Base-by-base conservation (phyloP, 2,329 filamentous ascomycete species). In the Paraphoma chrysanthemicola region DNA sequence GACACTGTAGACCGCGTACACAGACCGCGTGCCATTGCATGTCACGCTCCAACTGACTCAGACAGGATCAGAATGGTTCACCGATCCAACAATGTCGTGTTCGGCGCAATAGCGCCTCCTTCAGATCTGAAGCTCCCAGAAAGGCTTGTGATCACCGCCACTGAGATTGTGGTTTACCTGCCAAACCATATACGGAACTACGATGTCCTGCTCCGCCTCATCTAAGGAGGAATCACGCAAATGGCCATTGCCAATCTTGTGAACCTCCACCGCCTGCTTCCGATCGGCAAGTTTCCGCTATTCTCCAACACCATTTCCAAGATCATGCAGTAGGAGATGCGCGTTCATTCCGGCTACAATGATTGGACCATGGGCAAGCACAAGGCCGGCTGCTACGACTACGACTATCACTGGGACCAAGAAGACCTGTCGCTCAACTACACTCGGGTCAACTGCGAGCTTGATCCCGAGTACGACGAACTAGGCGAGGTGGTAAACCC, bases 111-210 rank as follows among this genome's bases (percentile, higher is more conserved):
- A 2, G 38, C 39, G 6, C 48, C 48, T 4, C 14, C 28, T 4
- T 11, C 6, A n/a, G 12, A 43, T 28, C 12, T 50, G n/a, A 23
- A 28, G 9, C 28, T 50, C 16, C 48, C 48, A 31, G 11, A 50
- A n/a, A 14, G 9, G n/a, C 14, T 43, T 12, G 14, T 14, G 17
- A 49, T 50, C 16, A 31, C 28, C 2, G 23, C 23, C n/a, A 14
- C 30, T 1, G 48, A 50, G 12, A 18, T 50, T n/a, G 4, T 43
- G 8, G 9, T 17, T 1, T 50, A 50, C 39, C n/a, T 50, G 5
- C 28, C 48, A 10, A 50, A 50, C n/a, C 9, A 8, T n/a, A 17
- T 18, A 6, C 48, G 39, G 28, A 50, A 43, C 48, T 50, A 50
- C 48, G 16, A 43, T 12, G 18, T 38, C 12, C 38, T 50, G 31